Evolutionary conservation across 768 basidiomycete species (phyloP).

Genomic region (Rickenella mellea): DNA sequence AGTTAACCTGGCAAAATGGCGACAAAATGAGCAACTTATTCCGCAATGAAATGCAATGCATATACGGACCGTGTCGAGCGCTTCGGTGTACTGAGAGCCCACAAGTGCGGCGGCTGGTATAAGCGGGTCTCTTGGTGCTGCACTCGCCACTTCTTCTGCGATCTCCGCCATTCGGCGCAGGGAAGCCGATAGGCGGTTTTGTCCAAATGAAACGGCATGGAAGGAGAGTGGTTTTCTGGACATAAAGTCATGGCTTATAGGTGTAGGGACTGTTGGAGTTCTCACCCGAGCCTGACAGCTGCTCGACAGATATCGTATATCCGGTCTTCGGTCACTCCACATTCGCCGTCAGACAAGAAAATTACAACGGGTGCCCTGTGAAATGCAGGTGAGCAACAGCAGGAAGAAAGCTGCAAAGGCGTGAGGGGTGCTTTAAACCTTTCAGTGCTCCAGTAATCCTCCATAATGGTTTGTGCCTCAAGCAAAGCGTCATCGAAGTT

Average conservation of each 20-base stretch:
- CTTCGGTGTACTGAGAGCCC: constrained; percentile 38
- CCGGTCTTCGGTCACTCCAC: constrained; percentile 24
- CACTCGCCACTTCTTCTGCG: constrained; percentile 37
- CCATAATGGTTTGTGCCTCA: constrained; percentile 28
- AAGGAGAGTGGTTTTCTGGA: constrained; percentile 45
- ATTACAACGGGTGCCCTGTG: constrained; percentile 27
- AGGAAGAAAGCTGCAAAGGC: no score
- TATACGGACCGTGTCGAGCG: constrained; percentile 39
- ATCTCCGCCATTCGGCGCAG: constrained; percentile 43
- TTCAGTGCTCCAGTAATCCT: constrained; percentile 39
- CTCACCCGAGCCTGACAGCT: constrained; percentile 39
- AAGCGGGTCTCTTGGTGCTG: constrained; percentile 30
- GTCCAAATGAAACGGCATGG: constrained; percentile 51
- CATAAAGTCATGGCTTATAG: not conserved
- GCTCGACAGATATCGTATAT: constrained; percentile 32
- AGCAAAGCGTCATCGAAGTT: constrained; percentile 32
- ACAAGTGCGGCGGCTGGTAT: constrained; percentile 21
- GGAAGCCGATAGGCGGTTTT: constrained; percentile 11
- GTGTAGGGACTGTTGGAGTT: not conserved
- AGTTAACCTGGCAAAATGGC: constrained; percentile 33
- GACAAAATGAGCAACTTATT: no score
- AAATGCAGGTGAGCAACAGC: no score
- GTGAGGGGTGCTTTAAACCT: constrained; percentile 28
- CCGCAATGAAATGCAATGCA: not conserved
- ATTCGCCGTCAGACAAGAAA: constrained; percentile 39